A percentile compares a stretch with the other conserved stretches of the same genome.
Conservation (phyloP, 345 rosid genomes). For the Ricinus communis region DNA sequence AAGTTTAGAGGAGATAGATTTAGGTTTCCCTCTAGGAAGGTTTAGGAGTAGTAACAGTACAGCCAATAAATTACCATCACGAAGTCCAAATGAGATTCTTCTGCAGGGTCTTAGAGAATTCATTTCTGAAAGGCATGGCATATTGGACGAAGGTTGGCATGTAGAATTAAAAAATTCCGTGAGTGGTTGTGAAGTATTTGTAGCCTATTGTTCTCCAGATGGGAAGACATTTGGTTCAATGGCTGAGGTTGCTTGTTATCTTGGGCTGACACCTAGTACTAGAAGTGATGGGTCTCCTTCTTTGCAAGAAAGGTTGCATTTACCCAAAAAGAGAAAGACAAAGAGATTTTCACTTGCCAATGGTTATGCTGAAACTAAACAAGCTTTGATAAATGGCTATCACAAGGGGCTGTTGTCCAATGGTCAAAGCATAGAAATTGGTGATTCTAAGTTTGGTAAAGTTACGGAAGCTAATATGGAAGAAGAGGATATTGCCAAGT, state of each 20-base stretch:
- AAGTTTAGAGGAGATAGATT: conserved; percentile 40
- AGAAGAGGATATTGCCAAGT: conserved; percentile 35
- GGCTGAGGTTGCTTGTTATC: conserved; percentile 80
- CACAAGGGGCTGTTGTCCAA: conserved; percentile 42
- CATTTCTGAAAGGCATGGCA: conserved; percentile 78
- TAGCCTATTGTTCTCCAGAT: conserved; percentile 76
- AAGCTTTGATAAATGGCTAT: conserved; percentile 38
- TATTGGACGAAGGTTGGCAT: conserved; percentile 80
- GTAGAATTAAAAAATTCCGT: conserved; percentile 64
- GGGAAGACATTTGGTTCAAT: conserved; percentile 75
- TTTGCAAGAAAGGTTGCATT: conserved; percentile 49
- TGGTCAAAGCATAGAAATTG: conserved; percentile 37
- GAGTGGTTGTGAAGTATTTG: conserved; percentile 48
- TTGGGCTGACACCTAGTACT: conserved; percentile 59
- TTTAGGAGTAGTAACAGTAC: conserved; percentile 45
- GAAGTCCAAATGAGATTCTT: conserved; percentile 57
- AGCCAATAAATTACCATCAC: conserved; percentile 50
- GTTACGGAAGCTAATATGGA: conserved; percentile 39
- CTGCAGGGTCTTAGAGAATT: conserved; percentile 78
- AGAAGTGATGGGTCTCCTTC: conserved; percentile 46
- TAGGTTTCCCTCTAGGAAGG: conserved; percentile 52
- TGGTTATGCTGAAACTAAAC: conserved; percentile 59
- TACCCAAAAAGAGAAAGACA: conserved; percentile 62
- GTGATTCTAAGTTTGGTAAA: conserved; percentile 38
- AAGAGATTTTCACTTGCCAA: conserved; percentile 40